Base-by-base conservation (phyloP, 495 filamentous ascomycete species). In the Evansstolkia leycettana region DNA sequence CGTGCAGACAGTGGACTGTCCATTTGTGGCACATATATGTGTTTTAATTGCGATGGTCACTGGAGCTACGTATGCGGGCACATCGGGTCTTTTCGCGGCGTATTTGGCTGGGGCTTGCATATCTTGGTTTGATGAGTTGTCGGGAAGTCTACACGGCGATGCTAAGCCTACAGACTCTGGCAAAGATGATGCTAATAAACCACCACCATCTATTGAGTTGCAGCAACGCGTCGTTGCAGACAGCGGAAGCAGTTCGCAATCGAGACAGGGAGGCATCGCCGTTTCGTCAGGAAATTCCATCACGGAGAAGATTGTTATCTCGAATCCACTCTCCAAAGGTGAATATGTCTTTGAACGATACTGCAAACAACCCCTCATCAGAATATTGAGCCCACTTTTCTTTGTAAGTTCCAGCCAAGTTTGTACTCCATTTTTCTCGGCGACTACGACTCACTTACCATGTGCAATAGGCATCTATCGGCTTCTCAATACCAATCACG, bases 401-500 rank as follows among this genome's bases (percentile, higher is more conserved):
- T 92, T 90, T 43, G 77, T 73, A 47, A 55, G 67, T 52, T 2
- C 18, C 11, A 31, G 7, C 19, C n/a, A 7, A 25, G 13, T 30
- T 8, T 7, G 8, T 18, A 5, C 2, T 14, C 4, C n/a, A 13
- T 17, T 10, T 10, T n/a, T n/a, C n/a, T n/a, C n/a, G n/a, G n/a
- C n/a, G n/a, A n/a, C n/a, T n/a, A n/a, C n/a, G n/a, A 23, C 24
- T 23, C 33, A 14, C 24, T 39, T 18, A 36, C 12, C 23, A 29
- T 26, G 20, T 41, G 25, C 23, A 27, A 19, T 23, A 73, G 69
- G 76, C 81, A 13, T 84, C 78, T 0, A 80, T 88, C 26, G 82
- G 84, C 1, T 87, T 89, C 45, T 75, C 81, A 0, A 80, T 92
- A 13, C 82, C 84, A 0, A 78, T 89, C 24, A 68, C 72, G 0